Evolutionary conservation across 2,329 filamentous ascomycete genomes (phyloP), one percentile per base, ranked within the genome.

Genomic region (Ceratocystis smalleyi): DNA sequence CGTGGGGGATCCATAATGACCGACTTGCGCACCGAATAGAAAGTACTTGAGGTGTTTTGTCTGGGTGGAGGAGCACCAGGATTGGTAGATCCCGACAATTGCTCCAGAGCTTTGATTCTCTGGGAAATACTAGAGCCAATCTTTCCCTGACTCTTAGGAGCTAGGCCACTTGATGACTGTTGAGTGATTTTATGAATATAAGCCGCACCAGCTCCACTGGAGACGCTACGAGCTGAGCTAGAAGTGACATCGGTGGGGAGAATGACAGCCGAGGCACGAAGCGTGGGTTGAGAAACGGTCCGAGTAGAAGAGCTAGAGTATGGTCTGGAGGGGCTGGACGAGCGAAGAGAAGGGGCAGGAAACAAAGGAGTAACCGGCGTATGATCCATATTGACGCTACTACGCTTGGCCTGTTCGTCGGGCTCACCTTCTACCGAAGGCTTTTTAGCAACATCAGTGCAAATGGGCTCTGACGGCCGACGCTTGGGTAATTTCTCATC

Each of bases 81-180:
- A 7, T 55, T 45, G 19, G 32, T 61, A 17, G 19, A 68, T 8
- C 79, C 75, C 66, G 85, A 80, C 68, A 94, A 80, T 73, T 90
- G 91, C 72, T 96, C 89, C 63, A 99, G 78, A 5, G 91, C 91
- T 74, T 96, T 95, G 73, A 86, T 97, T 51, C 94, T 86, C 73
- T 92, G 89, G 2, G 92, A 95, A 67, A 99, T 96, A 69, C 89
- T 91, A 7, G 88, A 91, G 6, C 90, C 91, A 27, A 97, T 82
- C 70, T 89, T 94, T 68, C 86, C 80, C 72, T 91, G 95, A 64
- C 72, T 73, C 72, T 88, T 90, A 2, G 82, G 77, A 59, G 80
- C 76, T 61, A 86, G 71, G 62, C 80, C 79, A 15, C 74, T 74
- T 55, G 71, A 73, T 35, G 77, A 74, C 69, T 83, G 81, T 67